Conservation (phyloP, 129 eudicot genomes). For the Lactuca sativa region DNA sequence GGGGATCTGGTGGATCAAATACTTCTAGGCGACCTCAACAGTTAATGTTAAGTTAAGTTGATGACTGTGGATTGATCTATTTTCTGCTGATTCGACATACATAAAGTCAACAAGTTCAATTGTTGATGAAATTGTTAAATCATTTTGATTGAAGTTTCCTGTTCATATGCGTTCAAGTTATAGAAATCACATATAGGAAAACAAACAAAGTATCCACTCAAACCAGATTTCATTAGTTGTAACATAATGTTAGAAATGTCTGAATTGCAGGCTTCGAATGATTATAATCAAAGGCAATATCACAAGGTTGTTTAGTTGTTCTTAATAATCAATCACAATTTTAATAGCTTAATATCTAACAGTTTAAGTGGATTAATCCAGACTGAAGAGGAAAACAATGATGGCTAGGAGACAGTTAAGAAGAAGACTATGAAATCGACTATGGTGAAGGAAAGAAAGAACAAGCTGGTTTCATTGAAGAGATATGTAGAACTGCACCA, state of each 20-base stretch:
- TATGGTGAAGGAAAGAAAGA: constrained; percentile 95
- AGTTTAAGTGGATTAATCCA: constrained; percentile 12
- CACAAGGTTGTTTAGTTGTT: constrained; percentile 33
- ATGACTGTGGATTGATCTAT: neutral
- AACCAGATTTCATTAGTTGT: no score
- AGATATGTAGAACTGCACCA: constrained; percentile 92
- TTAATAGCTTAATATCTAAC: neutral
- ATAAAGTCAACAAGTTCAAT: neutral
- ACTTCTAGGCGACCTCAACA: constrained; percentile 45
- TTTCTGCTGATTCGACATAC: neutral
- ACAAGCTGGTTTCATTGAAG: constrained; percentile 85
- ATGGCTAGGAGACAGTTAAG: constrained; percentile 89
- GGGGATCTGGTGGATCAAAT: constrained; percentile 56
- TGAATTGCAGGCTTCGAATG: constrained; percentile 34
- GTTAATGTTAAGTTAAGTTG: constrained; percentile 30
- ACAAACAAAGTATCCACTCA: no score
- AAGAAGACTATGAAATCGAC: constrained; percentile 83
- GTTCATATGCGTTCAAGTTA: neutral
- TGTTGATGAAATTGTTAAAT: no score
- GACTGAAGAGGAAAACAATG: constrained; percentile 47
- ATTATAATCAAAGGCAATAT: constrained; percentile 31
- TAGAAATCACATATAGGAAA: neutral
- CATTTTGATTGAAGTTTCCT: neutral
- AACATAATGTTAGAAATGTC: constrained; percentile 1
- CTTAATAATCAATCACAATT: neutral